These are phyloP conservation scores for Rugosomyces carneus DNA, from an alignment of 1,284 basidiomycete genomes.

Conservation along the genomic window DNA sequence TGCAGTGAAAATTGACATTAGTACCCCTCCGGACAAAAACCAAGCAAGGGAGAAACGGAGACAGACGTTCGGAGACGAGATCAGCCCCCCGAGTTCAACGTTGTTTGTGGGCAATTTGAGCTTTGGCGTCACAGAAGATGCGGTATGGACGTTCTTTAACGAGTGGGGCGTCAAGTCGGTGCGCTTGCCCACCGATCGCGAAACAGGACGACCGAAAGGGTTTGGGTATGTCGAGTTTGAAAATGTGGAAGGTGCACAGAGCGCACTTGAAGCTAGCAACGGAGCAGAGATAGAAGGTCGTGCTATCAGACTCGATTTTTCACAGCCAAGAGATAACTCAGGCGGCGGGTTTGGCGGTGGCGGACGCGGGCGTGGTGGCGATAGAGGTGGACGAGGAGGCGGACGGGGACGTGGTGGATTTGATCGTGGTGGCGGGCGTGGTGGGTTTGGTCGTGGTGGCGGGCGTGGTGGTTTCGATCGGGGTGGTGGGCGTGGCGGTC, in stretches of 20 bases:
- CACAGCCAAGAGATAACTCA: slow-evolving; percentile 82
- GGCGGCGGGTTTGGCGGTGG: slow-evolving; percentile 52
- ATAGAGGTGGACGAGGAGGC: too few relatives aligned
- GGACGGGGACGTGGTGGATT: too few relatives aligned
- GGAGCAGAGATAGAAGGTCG: slow-evolving; percentile 85
- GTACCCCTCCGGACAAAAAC: slow-evolving; percentile 54
- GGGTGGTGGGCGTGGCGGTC: slow-evolving; percentile 46
- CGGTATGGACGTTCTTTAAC: slow-evolving; percentile 88
- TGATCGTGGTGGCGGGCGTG: slow-evolving; percentile 36
- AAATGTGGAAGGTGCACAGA: slow-evolving; percentile 74
- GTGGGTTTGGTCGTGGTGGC: slow-evolving; percentile 35
- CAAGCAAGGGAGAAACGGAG: slow-evolving; percentile 64
- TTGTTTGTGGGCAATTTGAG: slow-evolving; percentile 92
- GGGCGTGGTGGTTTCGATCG: slow-evolving; percentile 33
- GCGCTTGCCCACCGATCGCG: slow-evolving; percentile 89
- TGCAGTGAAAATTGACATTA: slow-evolving; percentile 81
- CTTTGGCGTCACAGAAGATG: slow-evolving; percentile 78
- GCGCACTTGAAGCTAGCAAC: slow-evolving; percentile 68
- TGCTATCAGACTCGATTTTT: slow-evolving; percentile 81
- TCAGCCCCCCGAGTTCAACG: slow-evolving; percentile 67
- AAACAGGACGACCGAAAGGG: slow-evolving; percentile 88
- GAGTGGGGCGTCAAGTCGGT: slow-evolving; percentile 90
- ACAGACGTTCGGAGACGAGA: slow-evolving; percentile 69
- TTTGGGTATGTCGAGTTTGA: slow-evolving; percentile 97
- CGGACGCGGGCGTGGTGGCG: slow-evolving; percentile 35